Percentiles rank a stretch among this genome's conserved stretches.
Evolutionary conservation across 352 stramenopile species (phyloP).

Genomic region (Blastocystis sp.): DNA sequence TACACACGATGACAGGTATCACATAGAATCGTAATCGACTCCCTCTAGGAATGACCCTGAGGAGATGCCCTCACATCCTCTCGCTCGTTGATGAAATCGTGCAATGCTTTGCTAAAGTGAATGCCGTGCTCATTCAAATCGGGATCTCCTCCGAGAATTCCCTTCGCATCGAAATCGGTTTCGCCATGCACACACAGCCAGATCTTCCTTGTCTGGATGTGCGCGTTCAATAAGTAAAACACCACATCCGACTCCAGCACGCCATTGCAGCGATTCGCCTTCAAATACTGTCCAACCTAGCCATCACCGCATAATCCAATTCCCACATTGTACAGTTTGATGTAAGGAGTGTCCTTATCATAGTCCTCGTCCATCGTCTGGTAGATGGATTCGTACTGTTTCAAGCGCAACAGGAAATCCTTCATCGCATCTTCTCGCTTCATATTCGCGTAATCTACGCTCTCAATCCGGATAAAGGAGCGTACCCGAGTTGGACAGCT

Average conservation of each 20-base stretch:
- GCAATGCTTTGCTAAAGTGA: constrained; percentile 78
- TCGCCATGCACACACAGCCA: constrained; percentile 82
- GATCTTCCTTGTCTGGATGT: constrained; percentile 81
- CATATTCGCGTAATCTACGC: not conserved
- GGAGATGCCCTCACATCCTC: constrained; percentile 69
- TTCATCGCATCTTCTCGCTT: not conserved
- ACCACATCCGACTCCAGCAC: constrained; percentile 73
- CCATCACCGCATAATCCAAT: constrained; percentile 74
- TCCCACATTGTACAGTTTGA: constrained; percentile 86
- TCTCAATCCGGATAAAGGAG: not conserved
- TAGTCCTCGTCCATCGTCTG: constrained; percentile 84
- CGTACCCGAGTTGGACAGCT: not conserved
- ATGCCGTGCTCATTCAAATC: constrained; percentile 80
- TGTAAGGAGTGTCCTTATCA: constrained; percentile 81
- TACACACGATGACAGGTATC: not conserved
- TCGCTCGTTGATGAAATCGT: constrained; percentile 80
- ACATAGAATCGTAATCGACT: constrained; percentile 17
- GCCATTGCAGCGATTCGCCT: constrained; percentile 71
- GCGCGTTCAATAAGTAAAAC: constrained; percentile 79
- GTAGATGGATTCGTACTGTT: constrained; percentile 74
- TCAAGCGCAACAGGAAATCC: not conserved
- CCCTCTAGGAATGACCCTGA: not conserved
- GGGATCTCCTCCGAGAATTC: constrained; percentile 74
- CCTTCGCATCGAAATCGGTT: constrained; percentile 77
- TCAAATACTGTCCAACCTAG: constrained; percentile 22